phyloP scores from a whole-genome alignment of 2,329 filamentous ascomycete genomes.

The Drechmeria coniospora region DNA sequence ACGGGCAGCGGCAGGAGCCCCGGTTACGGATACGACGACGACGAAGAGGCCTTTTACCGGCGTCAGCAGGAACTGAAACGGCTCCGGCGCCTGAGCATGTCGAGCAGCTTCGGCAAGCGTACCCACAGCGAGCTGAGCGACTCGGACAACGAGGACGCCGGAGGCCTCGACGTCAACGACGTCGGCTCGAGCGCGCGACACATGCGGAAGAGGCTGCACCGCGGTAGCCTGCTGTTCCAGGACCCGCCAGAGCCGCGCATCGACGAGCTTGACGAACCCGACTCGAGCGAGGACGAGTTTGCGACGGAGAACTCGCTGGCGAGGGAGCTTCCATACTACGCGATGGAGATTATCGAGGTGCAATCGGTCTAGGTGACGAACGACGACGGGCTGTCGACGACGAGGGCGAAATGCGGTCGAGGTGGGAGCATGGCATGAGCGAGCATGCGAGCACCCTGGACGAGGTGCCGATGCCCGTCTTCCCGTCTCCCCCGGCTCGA shows the following conservation, averaged over 20 bases:
- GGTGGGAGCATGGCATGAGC: conserved; percentile 8
- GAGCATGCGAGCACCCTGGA: too few species aligned
- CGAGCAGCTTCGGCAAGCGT: conserved; percentile 39
- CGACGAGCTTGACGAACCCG: conserved; percentile 37
- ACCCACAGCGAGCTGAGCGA: conserved; percentile 39
- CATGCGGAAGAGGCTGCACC: conserved; percentile 29
- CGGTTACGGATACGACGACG: conserved; percentile 16
- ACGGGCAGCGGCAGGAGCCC: conserved; percentile 12
- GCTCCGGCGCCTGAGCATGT: conserved; percentile 30
- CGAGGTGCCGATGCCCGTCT: too few species aligned
- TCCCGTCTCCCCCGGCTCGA: too few species aligned
- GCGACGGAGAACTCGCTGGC: conserved; percentile 26
- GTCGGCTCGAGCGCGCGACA: conserved; percentile 32
- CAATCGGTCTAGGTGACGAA: conserved; percentile 16
- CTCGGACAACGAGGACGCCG: conserved; percentile 26
- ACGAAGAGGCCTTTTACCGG: conserved; percentile 24
- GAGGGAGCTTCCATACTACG: conserved; percentile 33
- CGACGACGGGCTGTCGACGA: neutral
- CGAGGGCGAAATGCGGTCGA: too few species aligned
- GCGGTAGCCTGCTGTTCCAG: conserved; percentile 30
- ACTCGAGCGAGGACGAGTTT: conserved; percentile 29
- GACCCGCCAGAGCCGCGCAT: conserved; percentile 35
- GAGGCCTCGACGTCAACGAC: conserved; percentile 23
- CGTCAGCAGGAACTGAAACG: conserved; percentile 27
- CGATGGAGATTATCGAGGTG: conserved; percentile 35